Evolutionary conservation across 1,284 basidiomycete genomes (phyloP).

Genomic region (Ceratobasidium sp.): DNA sequence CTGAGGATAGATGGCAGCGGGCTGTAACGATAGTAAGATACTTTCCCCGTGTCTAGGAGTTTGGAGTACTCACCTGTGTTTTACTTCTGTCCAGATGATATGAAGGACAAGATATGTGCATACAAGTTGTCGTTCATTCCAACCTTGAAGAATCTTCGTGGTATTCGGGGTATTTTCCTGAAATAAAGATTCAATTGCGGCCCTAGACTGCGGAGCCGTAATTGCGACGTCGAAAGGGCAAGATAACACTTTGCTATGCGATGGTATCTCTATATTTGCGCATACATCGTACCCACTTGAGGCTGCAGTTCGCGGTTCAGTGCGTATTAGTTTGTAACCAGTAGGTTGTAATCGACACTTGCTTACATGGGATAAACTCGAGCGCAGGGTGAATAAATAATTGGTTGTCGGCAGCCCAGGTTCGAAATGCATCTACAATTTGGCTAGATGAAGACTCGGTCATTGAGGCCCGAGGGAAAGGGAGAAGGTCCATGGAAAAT

Average conservation of each 20-base stretch:
- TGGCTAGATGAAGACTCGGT: background rate
- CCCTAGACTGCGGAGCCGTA: slow-evolving; percentile 63
- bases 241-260: slow-evolving; percentile 72
- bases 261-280: slow-evolving; percentile 64
- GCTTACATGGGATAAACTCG: slow-evolving; percentile 62
- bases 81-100: slow-evolving; percentile 61
- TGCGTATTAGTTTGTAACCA: slow-evolving; percentile 46
- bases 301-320: slow-evolving; percentile 57
- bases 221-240: slow-evolving; percentile 83
- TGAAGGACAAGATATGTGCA: slow-evolving; percentile 80
- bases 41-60: slow-evolving; percentile 16
- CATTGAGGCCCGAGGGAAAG: background rate
- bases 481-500: background rate
- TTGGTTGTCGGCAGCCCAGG: slow-evolving; percentile 66
- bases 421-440: background rate
- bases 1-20: slow-evolving; percentile 56
- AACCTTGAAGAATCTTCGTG: slow-evolving; percentile 56
- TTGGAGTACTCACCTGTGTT: slow-evolving; percentile 53
- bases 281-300: slow-evolving; percentile 70
- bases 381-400: slow-evolving; percentile 65
- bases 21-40: slow-evolving; percentile 31
- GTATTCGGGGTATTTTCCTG: slow-evolving; percentile 10
- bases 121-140: slow-evolving; percentile 80
- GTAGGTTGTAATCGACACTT: background rate
- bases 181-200: slow-evolving; percentile 51